Conservation (phyloP, 2,329 filamentous ascomycete genomes). For the Apiospora sp. region DNA sequence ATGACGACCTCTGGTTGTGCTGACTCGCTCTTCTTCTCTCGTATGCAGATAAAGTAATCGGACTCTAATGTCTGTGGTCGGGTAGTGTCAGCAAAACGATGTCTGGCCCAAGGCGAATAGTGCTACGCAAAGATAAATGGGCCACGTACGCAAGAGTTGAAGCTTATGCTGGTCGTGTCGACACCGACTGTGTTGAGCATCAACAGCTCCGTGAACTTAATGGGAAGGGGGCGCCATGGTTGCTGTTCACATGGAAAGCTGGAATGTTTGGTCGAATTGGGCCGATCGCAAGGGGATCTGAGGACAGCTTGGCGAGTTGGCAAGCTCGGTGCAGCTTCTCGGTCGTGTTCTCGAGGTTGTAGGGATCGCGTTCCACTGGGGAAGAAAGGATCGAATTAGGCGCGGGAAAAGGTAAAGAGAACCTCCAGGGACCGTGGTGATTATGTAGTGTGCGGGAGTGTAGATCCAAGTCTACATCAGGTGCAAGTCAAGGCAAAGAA, state of each 20-base stretch:
- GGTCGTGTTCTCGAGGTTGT: constrained; percentile 1
- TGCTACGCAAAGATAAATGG: background rate
- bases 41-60: constrained; percentile 93
- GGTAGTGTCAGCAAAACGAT: constrained; percentile 26
- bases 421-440: constrained; percentile 25
- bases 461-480: constrained; percentile 10
- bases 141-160: constrained; percentile 81
- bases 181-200: constrained; percentile 64
- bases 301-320: constrained; percentile 12
- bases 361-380: constrained; percentile 14
- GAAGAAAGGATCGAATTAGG: constrained; percentile 20
- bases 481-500: constrained; percentile 16
- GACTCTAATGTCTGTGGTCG: constrained; percentile 90
- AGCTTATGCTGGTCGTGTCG: constrained; percentile 70
- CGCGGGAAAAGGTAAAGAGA: constrained; percentile 21
- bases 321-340: constrained; percentile 1
- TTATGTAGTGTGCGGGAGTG: constrained; percentile 14
- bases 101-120: background rate
- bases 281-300: constrained; percentile 15
- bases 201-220: constrained; percentile 92
- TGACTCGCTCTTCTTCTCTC: constrained; percentile 88
- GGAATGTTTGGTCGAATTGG: constrained; percentile 2
- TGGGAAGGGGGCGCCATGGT: constrained; percentile 77
- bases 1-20: constrained; percentile 95
- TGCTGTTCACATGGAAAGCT: constrained; percentile 40